These are phyloP conservation scores for Leccinum boreale DNA, from an alignment of 768 basidiomycete species.

Conservation along the genomic window DNA sequence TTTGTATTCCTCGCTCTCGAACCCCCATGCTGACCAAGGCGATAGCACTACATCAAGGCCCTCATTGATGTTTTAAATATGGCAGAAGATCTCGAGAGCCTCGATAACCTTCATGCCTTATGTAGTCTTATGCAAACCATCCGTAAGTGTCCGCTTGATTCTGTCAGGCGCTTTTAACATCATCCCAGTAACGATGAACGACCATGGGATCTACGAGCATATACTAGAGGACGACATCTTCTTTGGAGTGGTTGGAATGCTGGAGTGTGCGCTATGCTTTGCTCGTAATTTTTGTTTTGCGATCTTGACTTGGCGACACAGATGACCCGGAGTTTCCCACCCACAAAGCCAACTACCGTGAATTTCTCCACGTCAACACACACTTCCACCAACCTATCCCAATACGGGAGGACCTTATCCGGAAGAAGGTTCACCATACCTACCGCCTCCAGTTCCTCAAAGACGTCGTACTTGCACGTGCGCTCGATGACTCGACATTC, in stretches of 20 bases:
- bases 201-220: conserved; percentile 91
- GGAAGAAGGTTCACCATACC: conserved; percentile 92
- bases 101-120: conserved; percentile 86
- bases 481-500: conserved; percentile 94
- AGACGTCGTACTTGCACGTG: conserved; percentile 94
- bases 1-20: background rate
- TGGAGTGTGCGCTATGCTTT: conserved; percentile 76
- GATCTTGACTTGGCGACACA: conserved; percentile 32
- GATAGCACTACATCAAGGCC: conserved; percentile 82
- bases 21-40: conserved; percentile 2
- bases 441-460: conserved; percentile 97
- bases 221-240: conserved; percentile 92
- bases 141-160: conserved; percentile 47
- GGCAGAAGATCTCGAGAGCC: conserved; percentile 90
- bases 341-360: conserved; percentile 97
- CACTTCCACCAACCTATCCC: conserved; percentile 87
- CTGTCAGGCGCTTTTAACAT: background rate
- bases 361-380: conserved; percentile 81
- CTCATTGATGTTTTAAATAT: conserved; percentile 80
- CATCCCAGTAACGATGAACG: conserved; percentile 83
- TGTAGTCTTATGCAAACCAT: conserved; percentile 95
- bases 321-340: conserved; percentile 96
- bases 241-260: conserved; percentile 90
- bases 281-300: background rate
- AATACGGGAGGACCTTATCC: conserved; percentile 71